Base-by-base conservation (phyloP, 305 asterid species). In the Fraxinus xanthoxyloides region DNA sequence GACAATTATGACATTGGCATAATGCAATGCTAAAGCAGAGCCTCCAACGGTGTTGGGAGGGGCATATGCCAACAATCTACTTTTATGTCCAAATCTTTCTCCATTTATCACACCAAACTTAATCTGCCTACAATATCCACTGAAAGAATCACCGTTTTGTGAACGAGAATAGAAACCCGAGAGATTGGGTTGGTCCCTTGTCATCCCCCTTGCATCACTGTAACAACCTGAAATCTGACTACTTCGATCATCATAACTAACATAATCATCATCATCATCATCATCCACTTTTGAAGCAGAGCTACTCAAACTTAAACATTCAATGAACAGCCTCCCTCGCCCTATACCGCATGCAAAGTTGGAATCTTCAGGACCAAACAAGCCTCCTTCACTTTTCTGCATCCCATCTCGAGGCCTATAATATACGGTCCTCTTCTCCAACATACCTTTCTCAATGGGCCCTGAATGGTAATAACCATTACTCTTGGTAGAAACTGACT, bases 1-100 rank as follows among this genome's bases (percentile, higher is more conserved):
- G 17, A 97, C 91, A 23, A 95, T 93, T 63, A 97, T 89, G 4
- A 95, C 86, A 79, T 97, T 95, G 2, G 98, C 97, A 19, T 95
- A 95, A 87, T 92, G 99, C 85, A 93, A 59, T 59, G 97, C 94
- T 48, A 97, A 83, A 23, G 97, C 98, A 4, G 98, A 92, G 75
- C 98, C 99, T 31, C 98, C 99, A 23, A 95, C 88, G 1, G 99
- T 90, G 79, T 51, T 86, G 3, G 96, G 86, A 80, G 93, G 90
- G 0, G 95, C 94, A 67, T 84, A 79, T 51, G 85, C 86, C 69
- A 82, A 84, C 81, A 89, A 59, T 84, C 83, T 72, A 76, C 90
- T 88, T 85, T 86, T 89, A 15, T 87, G 87, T 77, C 83, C 85
- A 79, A 90, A 79, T 76, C 80, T 88, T 5, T 84, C 69, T 72